Conservation (phyloP, 257 asterid species). For the Oldenlandia corymbosa region DNA sequence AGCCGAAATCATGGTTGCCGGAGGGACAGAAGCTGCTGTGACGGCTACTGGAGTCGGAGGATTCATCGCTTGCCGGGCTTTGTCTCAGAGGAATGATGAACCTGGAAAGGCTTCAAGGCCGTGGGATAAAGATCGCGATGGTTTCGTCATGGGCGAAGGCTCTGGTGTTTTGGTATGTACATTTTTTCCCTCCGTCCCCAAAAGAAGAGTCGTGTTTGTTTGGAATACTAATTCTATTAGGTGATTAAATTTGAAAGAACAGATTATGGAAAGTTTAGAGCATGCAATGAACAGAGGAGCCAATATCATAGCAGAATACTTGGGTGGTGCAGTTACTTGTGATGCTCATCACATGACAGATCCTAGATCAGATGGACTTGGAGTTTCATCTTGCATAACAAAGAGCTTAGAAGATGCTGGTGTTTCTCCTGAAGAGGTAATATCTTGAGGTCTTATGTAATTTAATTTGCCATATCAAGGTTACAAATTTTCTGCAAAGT, state of each 20-base stretch:
- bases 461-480: no score
- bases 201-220: no score
- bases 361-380: slow-evolving; percentile 43
- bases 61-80: slow-evolving; percentile 35
- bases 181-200: no score
- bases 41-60: slow-evolving; percentile 32
- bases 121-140: slow-evolving; percentile 67
- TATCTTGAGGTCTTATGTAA: no score
- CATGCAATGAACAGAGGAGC: slow-evolving; percentile 39
- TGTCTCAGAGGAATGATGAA: slow-evolving; percentile 39
- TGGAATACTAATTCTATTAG: not conserved
- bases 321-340: slow-evolving; percentile 38
- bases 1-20: slow-evolving; percentile 39
- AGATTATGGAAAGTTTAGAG: slow-evolving; percentile 43
- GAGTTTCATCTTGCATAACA: slow-evolving; percentile 40
- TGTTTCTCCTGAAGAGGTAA: slow-evolving; percentile 71
- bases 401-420: slow-evolving; percentile 38
- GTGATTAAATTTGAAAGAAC: not conserved
- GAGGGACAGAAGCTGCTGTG: slow-evolving; percentile 39
- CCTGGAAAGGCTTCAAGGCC: slow-evolving; percentile 62
- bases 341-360: slow-evolving; percentile 46
- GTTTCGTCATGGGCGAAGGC: slow-evolving; percentile 72
- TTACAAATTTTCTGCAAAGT: no score
- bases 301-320: slow-evolving; percentile 31
- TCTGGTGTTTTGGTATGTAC: slow-evolving; percentile 59